Percentiles rank a stretch among this genome's conserved stretches.
Evolutionary conservation across 371 early-diverging fungal species (phyloP).

Genomic region (Apophysomyces trapeziformis): DNA sequence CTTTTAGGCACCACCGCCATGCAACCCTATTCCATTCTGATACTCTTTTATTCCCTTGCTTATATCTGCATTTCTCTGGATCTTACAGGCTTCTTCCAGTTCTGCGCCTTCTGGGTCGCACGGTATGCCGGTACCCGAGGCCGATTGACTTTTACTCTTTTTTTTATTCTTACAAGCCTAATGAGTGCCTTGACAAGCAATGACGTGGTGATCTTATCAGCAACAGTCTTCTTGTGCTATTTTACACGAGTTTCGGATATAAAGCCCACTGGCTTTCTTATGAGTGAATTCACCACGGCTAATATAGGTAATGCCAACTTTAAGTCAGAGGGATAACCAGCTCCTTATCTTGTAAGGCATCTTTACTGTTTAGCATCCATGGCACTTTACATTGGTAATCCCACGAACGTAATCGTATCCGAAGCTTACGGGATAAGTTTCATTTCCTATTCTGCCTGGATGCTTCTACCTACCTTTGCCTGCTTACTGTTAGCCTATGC

Average conservation of each 20-base stretch:
- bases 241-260: constrained; percentile 69
- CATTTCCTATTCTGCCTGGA: constrained; percentile 78
- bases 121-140: constrained; percentile 63
- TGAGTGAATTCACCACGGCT: constrained; percentile 73
- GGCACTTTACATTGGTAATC: constrained; percentile 85
- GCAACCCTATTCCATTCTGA: constrained; percentile 78
- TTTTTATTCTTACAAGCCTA: constrained; percentile 70
- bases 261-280: constrained; percentile 65
- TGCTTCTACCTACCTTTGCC: constrained; percentile 73
- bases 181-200: constrained; percentile 81
- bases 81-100: constrained; percentile 76
- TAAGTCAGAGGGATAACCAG: neutral
- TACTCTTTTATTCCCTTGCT: constrained; percentile 79
- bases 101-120: constrained; percentile 71
- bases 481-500: constrained; percentile 59
- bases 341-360: neutral
- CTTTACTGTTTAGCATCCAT: constrained; percentile 59
- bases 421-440: constrained; percentile 78
- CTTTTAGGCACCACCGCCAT: constrained; percentile 68
- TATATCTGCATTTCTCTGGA: constrained; percentile 87
- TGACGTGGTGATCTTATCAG: constrained; percentile 82
- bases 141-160: constrained; percentile 62
- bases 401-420: constrained; percentile 84
- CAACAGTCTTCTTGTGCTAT: constrained; percentile 78
- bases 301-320: constrained; percentile 55